phyloP scores from a whole-genome alignment of 768 basidiomycete species.

The Suillus brevipes region DNA sequence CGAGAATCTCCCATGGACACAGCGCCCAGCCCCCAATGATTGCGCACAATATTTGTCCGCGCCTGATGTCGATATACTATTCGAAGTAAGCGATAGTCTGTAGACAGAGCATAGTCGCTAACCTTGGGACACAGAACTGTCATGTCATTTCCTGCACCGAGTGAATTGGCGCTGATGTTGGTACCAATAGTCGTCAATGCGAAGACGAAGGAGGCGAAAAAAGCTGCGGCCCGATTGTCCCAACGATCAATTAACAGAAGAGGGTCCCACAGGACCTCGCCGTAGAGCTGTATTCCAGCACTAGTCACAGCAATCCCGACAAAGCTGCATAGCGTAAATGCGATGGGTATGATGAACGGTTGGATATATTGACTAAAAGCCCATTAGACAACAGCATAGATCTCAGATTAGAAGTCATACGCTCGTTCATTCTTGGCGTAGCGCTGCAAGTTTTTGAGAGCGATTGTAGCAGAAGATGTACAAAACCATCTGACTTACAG shows the following conservation, averaged over 20 bases:
- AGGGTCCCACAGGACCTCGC: slow-evolving; percentile 72
- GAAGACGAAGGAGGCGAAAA: slow-evolving; percentile 79
- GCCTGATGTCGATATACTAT: slow-evolving; percentile 32
- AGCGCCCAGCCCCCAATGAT: slow-evolving; percentile 70
- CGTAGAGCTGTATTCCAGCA: slow-evolving; percentile 72
- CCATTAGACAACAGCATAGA: slow-evolving; percentile 6
- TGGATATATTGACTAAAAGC: slow-evolving; percentile 66
- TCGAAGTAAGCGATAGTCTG: not conserved
- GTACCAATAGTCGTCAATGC: slow-evolving; percentile 68
- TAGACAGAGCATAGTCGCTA: not conserved
- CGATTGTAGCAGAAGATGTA: not conserved
- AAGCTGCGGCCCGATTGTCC: slow-evolving; percentile 84
- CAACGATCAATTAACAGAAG: slow-evolving; percentile 72
- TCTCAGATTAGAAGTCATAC: slow-evolving; percentile 36
- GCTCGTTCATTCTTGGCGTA: slow-evolving; percentile 71
- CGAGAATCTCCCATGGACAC: slow-evolving; percentile 82
- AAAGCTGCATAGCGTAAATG: slow-evolving; percentile 77
- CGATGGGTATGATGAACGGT: slow-evolving; percentile 72
- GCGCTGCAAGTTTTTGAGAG: slow-evolving; percentile 41
- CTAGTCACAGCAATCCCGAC: slow-evolving; percentile 80
- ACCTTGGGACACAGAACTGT: slow-evolving; percentile 66
- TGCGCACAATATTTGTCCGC: slow-evolving; percentile 30
- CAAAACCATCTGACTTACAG: slow-evolving; percentile 33
- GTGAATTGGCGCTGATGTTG: slow-evolving; percentile 77
- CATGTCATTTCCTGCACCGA: slow-evolving; percentile 82